These are phyloP conservation scores for Xylariaceae sp. DNA, from an alignment of 2,329 filamentous ascomycete genomes.

Conservation along the genomic window DNA sequence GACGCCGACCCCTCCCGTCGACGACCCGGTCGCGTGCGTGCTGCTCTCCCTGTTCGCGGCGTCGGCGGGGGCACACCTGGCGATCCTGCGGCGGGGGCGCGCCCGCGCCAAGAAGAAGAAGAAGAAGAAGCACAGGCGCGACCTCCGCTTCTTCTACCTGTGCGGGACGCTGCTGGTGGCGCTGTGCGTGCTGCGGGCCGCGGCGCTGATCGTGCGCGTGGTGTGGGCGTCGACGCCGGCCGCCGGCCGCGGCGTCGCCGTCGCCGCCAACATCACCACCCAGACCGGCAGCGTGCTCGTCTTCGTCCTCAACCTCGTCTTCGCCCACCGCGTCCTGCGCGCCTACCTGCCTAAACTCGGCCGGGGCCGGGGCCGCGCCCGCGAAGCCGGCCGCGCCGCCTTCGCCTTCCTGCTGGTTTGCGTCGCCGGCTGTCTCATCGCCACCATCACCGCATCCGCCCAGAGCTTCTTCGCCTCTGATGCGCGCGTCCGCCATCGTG, in stretches of 20 bases:
- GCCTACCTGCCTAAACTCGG: conserved; percentile 73
- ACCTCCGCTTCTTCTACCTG: conserved; percentile 60
- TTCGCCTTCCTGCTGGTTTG: conserved; percentile 64
- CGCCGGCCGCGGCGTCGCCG: conserved; percentile 45
- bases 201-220: conserved; percentile 55
- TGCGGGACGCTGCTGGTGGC: conserved; percentile 60
- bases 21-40: conserved; percentile 29
- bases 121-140: conserved; percentile 49
- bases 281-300: conserved; percentile 74
- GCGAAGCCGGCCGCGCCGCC: no score
- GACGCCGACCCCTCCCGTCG: conserved; percentile 20
- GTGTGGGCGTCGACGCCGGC: conserved; percentile 51
- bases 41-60: conserved; percentile 31
- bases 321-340: conserved; percentile 74
- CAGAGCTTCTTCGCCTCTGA: conserved; percentile 70
- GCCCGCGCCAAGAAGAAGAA: no score
- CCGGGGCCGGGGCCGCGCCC: conserved; percentile 62
- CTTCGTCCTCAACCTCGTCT: conserved; percentile 77
- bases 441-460: conserved; percentile 67
- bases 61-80: conserved; percentile 30
- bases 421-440: conserved; percentile 62
- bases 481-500: conserved; percentile 48
- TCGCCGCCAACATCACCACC: conserved; percentile 70
- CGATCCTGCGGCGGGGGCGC: conserved; percentile 39
- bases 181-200: conserved; percentile 59